Conservation (phyloP, 1,284 basidiomycete genomes). For the Fistulina hepatica region DNA sequence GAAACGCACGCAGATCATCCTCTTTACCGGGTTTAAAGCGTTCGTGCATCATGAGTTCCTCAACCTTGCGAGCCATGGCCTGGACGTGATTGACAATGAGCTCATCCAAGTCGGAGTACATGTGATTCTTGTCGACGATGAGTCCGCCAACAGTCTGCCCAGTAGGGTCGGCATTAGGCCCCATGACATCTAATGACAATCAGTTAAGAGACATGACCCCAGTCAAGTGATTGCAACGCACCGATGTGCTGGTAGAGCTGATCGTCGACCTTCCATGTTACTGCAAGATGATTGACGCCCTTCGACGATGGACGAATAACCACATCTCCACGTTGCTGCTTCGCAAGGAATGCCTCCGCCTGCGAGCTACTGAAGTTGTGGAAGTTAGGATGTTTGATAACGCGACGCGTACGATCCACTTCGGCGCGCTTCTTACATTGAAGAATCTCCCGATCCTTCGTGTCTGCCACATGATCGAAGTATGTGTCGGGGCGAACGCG, state of each 20-base stretch:
- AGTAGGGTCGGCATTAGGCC: conserved; percentile 65
- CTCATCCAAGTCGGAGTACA: conserved; percentile 94
- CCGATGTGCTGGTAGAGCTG: conserved; percentile 96
- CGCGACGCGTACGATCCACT: conserved; percentile 66
- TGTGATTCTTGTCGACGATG: conserved; percentile 73
- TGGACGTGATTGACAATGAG: conserved; percentile 96
- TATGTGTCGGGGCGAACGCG: conserved; percentile 49
- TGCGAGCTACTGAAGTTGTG: conserved; percentile 89
- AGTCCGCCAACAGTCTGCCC: conserved; percentile 65
- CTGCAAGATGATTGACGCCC: conserved; percentile 87
- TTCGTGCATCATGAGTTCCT: conserved; percentile 92
- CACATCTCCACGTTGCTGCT: conserved; percentile 88
- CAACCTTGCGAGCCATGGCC: conserved; percentile 88
- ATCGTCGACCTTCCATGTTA: conserved; percentile 99
- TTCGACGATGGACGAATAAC: conserved; percentile 96
- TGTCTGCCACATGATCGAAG: conserved; percentile 59
- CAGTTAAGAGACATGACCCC: conserved; percentile 8
- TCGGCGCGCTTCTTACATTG: conserved; percentile 80
- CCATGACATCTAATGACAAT: conserved; percentile 72
- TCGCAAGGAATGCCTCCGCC: conserved; percentile 84
- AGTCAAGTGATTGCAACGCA: conserved; percentile 25
- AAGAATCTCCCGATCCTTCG: conserved; percentile 66
- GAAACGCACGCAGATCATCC: conserved; percentile 81
- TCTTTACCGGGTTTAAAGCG: conserved; percentile 88
- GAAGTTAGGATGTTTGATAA: conserved; percentile 98